A percentile compares a stretch with the other conserved stretches of the same genome.
phyloP scores from a whole-genome alignment of 805 yeast genomes.

The Metschnikowia picachoensis region DNA sequence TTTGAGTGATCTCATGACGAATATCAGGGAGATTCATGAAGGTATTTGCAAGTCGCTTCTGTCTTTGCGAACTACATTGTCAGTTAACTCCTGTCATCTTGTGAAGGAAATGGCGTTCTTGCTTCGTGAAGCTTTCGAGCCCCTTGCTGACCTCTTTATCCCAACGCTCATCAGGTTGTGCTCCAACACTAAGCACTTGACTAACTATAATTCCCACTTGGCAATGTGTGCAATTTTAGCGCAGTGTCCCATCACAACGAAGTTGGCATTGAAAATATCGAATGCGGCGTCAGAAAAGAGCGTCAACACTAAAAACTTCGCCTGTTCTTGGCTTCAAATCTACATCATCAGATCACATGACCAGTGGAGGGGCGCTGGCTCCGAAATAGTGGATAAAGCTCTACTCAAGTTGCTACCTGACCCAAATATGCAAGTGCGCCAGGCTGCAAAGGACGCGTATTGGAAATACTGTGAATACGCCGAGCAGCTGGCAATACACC shows the following conservation, averaged over 20 bases:
- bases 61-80: slow-evolving; percentile 82
- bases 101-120: slow-evolving; percentile 60
- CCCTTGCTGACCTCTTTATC: slow-evolving; percentile 46
- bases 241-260: slow-evolving; percentile 50
- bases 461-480: slow-evolving; percentile 63
- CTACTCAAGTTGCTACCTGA: slow-evolving; percentile 64
- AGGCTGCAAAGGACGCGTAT: slow-evolving; percentile 63
- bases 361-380: slow-evolving; percentile 13
- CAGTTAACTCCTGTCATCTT: slow-evolving; percentile 70
- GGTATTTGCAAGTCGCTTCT: slow-evolving; percentile 61
- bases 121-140: slow-evolving; percentile 40
- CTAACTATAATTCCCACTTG: slow-evolving; percentile 54
- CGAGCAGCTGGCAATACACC: slow-evolving; percentile 46
- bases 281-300: slow-evolving; percentile 64
- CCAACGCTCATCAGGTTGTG: slow-evolving; percentile 50
- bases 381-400: slow-evolving; percentile 47
- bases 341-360: slow-evolving; percentile 49
- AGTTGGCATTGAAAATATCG: slow-evolving; percentile 48
- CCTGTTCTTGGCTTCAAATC: slow-evolving; percentile 68
- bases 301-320: slow-evolving; percentile 63
- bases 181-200: slow-evolving; percentile 59
- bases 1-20: slow-evolving; percentile 34
- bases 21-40: slow-evolving; percentile 36
- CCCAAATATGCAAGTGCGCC: slow-evolving; percentile 78
- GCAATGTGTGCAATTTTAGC: slow-evolving; percentile 53